A percentile compares a stretch with the other conserved stretches of the same genome.
These are phyloP conservation scores for Didymella sp. DNA, from an alignment of 2,329 filamentous ascomycete genomes.

Conservation along the genomic window DNA sequence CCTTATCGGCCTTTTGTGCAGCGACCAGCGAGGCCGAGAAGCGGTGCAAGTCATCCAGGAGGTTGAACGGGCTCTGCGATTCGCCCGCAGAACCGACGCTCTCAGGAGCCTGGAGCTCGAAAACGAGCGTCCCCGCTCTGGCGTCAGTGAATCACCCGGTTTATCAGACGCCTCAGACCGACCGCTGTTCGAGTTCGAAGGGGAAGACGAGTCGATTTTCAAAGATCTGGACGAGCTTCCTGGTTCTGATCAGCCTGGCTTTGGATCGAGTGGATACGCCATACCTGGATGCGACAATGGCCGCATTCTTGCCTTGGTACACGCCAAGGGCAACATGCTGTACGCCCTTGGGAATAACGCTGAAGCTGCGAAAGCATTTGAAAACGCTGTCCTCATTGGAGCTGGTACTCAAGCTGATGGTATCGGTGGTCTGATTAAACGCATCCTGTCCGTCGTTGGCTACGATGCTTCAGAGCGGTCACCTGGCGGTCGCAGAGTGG, in stretches of 20 bases:
- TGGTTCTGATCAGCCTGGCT: slow-evolving; percentile 60
- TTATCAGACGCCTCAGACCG: slow-evolving; percentile 64
- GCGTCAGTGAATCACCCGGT: slow-evolving; percentile 61
- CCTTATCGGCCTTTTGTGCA: slow-evolving; percentile 85
- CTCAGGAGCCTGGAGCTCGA: slow-evolving; percentile 60
- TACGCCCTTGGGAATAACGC: slow-evolving; percentile 86
- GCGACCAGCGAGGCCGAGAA: slow-evolving; percentile 78
- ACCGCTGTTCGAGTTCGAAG: slow-evolving; percentile 62
- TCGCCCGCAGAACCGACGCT: slow-evolving; percentile 55
- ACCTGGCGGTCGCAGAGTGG: slow-evolving; percentile 36
- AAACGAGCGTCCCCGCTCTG: slow-evolving; percentile 68
- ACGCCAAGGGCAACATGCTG: slow-evolving; percentile 98
- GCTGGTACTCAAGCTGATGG: slow-evolving; percentile 73
- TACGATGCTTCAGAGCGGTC: slow-evolving; percentile 49
- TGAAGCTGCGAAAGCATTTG: slow-evolving; percentile 85
- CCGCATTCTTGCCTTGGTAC: slow-evolving; percentile 88
- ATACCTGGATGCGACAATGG: slow-evolving; percentile 89
- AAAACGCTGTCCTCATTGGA: slow-evolving; percentile 91
- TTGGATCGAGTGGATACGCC: slow-evolving; percentile 81
- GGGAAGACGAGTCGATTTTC: slow-evolving; percentile 47
- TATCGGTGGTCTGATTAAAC: slow-evolving; percentile 79
- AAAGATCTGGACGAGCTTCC: slow-evolving; percentile 51
- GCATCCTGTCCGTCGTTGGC: slow-evolving; percentile 73
- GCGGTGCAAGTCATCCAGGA: slow-evolving; percentile 87
- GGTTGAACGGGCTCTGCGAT: slow-evolving; percentile 75